Evolutionary conservation across 2,329 filamentous ascomycete genomes (phyloP), one percentile per base, ranked within the genome.

Genomic region (Paracorniculantispora psalliotae): DNA sequence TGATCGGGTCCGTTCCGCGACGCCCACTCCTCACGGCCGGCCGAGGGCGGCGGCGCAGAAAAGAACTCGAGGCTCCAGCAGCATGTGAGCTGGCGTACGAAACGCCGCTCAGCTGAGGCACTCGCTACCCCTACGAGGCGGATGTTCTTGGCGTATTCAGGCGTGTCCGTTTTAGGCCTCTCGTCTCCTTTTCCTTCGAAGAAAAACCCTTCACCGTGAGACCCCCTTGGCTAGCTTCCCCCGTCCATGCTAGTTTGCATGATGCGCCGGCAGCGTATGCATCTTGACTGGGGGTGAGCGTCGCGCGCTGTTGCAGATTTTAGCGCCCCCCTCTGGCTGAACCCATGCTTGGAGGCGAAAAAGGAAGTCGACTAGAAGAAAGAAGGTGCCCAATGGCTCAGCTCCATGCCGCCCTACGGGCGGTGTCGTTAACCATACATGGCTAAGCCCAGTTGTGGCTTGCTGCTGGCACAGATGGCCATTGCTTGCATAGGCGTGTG

Each of bases 1-100:
- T 58, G 56, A 58, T 58, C 56, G 56, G 56, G 25, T 46, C 56
- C 37, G 56, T 52, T 58, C 56, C 41, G 48, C 56, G n/a, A 21
- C 15, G 23, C 25, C 46, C 46, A 43, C 43, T n/a, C 46, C 25
- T 17, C 37, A 51, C 26, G 2, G 28, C 47, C 39, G 46, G 39
- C 47, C 12, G 53, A 19, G 33, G 30, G 9, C 10, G 21, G 25
- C n/a, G 17, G 19, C 19, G 43, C 30, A 46, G 19, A 47, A 5
- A 47, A 49, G n/a, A 35, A n/a, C 2, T 19, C 4, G 30, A 35
- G 30, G 30, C 6, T 30, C 8, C 30, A 10, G 4, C 19, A 19
- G 30, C 21, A 33, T 37, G 43, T 56, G 43, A 26, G 48, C 17
- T 15, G 26, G 12, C 39, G 30, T 26, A 13, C 17, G 23, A 26